Evolutionary conservation across 768 basidiomycete genomes (phyloP).

Genomic region (Cyclocybe aegerita): DNA sequence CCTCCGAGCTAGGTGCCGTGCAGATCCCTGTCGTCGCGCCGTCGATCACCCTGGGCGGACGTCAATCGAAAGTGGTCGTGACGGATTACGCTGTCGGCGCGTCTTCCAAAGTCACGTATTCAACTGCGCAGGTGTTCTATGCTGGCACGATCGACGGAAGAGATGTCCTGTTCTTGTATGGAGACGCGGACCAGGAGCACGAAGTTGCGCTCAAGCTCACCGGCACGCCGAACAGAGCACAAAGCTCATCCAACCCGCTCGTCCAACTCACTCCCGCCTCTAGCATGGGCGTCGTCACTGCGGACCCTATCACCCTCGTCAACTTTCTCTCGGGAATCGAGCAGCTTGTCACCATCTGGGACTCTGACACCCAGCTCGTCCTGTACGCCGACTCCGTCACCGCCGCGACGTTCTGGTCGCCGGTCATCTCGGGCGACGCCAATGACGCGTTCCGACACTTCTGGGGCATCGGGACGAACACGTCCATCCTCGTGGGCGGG

Average conservation of each 20-base stretch:
- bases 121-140: constrained; percentile 74
- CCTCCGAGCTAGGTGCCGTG: constrained; percentile 43
- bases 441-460: constrained; percentile 51
- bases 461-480: constrained; percentile 76
- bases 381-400: constrained; percentile 67
- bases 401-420: constrained; percentile 76
- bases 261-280: constrained; percentile 27
- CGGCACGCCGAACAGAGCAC: constrained; percentile 43
- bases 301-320: constrained; percentile 38
- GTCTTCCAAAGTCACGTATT: constrained; percentile 57
- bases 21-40: constrained; percentile 55
- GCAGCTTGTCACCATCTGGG: constrained; percentile 63
- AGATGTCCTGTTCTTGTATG: constrained; percentile 66
- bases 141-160: constrained; percentile 58
- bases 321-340: constrained; percentile 54
- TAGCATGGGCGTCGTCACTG: constrained; percentile 9
- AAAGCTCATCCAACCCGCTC: constrained; percentile 22
- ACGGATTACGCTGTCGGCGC: constrained; percentile 72
- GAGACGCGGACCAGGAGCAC: constrained; percentile 53
- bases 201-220: constrained; percentile 48
- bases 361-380: constrained; percentile 65
- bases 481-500: constrained; percentile 62
- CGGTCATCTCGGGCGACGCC: constrained; percentile 47
- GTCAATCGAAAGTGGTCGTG: constrained; percentile 73
- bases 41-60: constrained; percentile 59